Evolutionary conservation across 305 asterid genomes (phyloP), one percentile per base, ranked within the genome.

Genomic region (Solanum hybrid): DNA sequence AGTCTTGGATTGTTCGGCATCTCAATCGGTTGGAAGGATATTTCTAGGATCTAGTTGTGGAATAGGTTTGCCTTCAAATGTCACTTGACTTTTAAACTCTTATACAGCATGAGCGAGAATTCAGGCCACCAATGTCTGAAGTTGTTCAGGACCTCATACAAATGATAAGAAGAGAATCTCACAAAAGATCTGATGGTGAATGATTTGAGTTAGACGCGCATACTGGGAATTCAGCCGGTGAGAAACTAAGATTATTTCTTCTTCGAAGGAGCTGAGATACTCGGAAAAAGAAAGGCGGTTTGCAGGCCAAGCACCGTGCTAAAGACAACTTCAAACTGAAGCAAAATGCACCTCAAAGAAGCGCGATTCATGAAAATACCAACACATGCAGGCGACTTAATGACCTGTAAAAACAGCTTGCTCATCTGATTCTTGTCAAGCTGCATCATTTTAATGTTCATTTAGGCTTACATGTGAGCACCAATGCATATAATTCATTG

Each of bases 41-140:
- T 34, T 34, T 34, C 35, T 57, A 31, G 39, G 76, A 85, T 20
- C 4, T 4, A 85, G 31, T 57, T 85, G 88, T 33, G 26, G 88
- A 20, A 57, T 57, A 18, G 76, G 74, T 31, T 57, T 84, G 88
- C 77, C 77, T 61, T 61, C 51, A 61, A 4, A 33, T 57, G 3
- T 85, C 31, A 33, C 57, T 61, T 3, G n/a, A n/a, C 20, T 16
- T 78, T 69, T 10, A 4, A 87, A 57, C 90, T 88, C n/a, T n/a
- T 42, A 26, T 86, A 89, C 91, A 92, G 94, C 88, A 90, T 86
- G 93, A 91, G 89, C 94, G 92, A 85, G 94, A 91, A 85, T 92
- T 90, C 51, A 90, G 94, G 90, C 94, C 94, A 42, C 91, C 91
- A 11, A 91, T 92, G 94, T 91, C 94, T 28, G 94, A 91, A 89